Percentiles rank a stretch among this genome's conserved stretches.
phyloP scores from a whole-genome alignment of 805 yeast species.

The Yarrowia divulgata region DNA sequence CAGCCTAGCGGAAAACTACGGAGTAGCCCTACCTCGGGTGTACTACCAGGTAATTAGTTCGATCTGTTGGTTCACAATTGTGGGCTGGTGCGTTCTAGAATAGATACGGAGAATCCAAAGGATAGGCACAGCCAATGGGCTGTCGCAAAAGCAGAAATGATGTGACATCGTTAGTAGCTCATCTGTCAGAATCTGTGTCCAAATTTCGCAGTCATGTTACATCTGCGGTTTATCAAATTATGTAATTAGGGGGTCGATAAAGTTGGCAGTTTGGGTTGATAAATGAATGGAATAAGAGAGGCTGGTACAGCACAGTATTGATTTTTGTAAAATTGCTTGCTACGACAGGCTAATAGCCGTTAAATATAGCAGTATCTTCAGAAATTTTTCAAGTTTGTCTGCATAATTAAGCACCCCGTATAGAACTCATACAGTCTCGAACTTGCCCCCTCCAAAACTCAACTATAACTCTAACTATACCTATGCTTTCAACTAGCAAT shows the following conservation, averaged over 20 bases:
- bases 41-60: neutral
- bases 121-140: too few relatives aligned
- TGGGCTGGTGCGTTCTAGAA: constrained; percentile 19
- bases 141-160: too few relatives aligned
- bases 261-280: neutral
- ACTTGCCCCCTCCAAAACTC: neutral
- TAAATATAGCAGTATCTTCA: too few relatives aligned
- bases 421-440: too few relatives aligned
- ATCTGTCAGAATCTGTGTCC: too few relatives aligned
- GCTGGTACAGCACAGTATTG: too few relatives aligned
- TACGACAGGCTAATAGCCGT: too few relatives aligned
- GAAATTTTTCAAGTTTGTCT: too few relatives aligned
- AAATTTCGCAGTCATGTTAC: neutral
- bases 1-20: constrained; percentile 3
- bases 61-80: neutral
- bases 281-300: too few relatives aligned
- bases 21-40: constrained; percentile 3
- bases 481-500: neutral
- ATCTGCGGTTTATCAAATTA: neutral
- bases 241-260: neutral
- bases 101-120: neutral
- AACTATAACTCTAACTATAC: neutral
- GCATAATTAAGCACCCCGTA: too few relatives aligned
- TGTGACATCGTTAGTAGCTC: too few relatives aligned
- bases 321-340: too few relatives aligned